phyloP scores from a whole-genome alignment of 345 rosid species.

The Gossypium anomalum region DNA sequence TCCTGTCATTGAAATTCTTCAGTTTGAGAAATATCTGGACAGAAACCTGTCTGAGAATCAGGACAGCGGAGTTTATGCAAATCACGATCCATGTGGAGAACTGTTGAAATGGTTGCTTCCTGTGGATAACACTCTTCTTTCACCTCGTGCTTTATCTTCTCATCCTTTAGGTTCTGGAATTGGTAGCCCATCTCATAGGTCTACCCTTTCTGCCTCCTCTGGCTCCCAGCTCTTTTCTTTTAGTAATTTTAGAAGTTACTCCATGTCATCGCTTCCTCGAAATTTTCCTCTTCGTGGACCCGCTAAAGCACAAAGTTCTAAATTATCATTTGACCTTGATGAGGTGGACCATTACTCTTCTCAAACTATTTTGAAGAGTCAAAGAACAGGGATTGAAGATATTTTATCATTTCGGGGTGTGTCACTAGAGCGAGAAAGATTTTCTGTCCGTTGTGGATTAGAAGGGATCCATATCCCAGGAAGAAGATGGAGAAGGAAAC shows the following conservation, averaged over 20 bases:
- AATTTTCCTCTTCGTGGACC: conserved; percentile 49
- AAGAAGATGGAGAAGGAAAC: conserved; percentile 90
- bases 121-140: conserved; percentile 62
- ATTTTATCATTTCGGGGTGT: conserved; percentile 88
- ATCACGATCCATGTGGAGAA: conserved; percentile 68
- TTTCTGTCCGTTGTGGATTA: conserved; percentile 92
- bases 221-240: conserved; percentile 85
- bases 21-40: conserved; percentile 77
- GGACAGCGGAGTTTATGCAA: conserved; percentile 29
- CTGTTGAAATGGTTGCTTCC: conserved; percentile 94
- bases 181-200: conserved; percentile 46
- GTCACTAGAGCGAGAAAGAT: conserved; percentile 74
- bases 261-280: conserved; percentile 96
- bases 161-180: conserved; percentile 51
- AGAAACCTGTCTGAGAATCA: conserved; percentile 33
- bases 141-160: conserved; percentile 51
- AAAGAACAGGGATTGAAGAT: conserved; percentile 49
- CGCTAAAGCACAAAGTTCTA: conserved; percentile 61
- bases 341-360: conserved; percentile 65
- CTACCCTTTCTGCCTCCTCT: conserved; percentile 46
- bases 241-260: conserved; percentile 89
- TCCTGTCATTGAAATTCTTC: conserved; percentile 86
- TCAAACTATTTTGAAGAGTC: conserved; percentile 40
- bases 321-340: conserved; percentile 67
- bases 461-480: conserved; percentile 95